These are phyloP conservation scores for Daldinia sp. DNA, from an alignment of 2,329 filamentous ascomycete species.

Conservation along the genomic window DNA sequence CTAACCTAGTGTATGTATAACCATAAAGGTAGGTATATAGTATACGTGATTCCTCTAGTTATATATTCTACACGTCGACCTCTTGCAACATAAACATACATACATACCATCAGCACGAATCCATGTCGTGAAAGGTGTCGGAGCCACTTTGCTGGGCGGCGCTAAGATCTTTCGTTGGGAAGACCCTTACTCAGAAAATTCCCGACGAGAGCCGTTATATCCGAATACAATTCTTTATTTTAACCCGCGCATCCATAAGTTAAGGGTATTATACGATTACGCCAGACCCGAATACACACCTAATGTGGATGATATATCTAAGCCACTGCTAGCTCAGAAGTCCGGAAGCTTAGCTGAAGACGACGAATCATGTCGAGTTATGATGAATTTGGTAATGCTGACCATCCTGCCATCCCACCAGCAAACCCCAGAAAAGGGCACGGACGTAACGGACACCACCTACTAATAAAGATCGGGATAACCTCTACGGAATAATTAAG, in stretches of 20 bases:
- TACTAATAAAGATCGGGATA: too few relatives aligned
- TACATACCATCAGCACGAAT: background rate
- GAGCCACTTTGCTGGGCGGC: constrained; percentile 12
- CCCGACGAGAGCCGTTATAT: background rate
- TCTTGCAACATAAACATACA: background rate
- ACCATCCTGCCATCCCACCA: constrained; percentile 2
- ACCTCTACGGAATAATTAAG: constrained; percentile 19
- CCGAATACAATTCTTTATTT: background rate
- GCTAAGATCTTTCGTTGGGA: constrained; percentile 4
- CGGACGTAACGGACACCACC: constrained; percentile 7
- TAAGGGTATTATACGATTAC: background rate
- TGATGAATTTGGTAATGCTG: constrained; percentile 2
- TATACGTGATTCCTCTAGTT: background rate
- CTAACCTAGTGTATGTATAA: background rate
- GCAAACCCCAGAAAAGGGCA: constrained; percentile 10
- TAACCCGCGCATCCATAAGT: background rate
- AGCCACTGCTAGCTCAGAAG: background rate
- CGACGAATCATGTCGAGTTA: constrained; percentile 4
- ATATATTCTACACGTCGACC: background rate
- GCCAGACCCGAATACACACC: background rate
- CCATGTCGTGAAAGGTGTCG: background rate
- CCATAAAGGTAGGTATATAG: too few relatives aligned
- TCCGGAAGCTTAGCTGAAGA: background rate
- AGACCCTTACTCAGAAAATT: background rate
- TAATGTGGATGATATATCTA: background rate